Evolutionary conservation across 176 grass and related monocot genomes (phyloP).

Genomic region (Alloteropsis semialata): DNA sequence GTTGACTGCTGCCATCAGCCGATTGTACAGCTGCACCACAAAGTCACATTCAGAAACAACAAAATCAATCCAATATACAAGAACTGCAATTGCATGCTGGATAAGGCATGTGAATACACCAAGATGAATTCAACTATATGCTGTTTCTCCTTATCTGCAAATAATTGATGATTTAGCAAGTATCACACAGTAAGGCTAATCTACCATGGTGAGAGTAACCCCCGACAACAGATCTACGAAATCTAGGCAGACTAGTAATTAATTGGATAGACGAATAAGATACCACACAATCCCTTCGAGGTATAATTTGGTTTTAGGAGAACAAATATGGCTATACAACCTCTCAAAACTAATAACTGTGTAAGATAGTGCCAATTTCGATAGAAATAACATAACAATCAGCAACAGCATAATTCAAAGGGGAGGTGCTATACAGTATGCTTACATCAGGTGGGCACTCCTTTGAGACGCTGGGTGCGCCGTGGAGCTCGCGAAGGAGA

Average conservation of each 20-base stretch:
- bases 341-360: not conserved
- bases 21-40: constrained; percentile 61
- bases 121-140: not conserved
- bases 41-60: constrained; percentile 4
- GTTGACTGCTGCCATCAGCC: constrained; percentile 60
- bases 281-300: not conserved
- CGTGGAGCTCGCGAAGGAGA: constrained; percentile 62
- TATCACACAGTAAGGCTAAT: not conserved
- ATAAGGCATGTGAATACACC: not conserved
- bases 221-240: not conserved
- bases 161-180: not conserved
- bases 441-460: constrained; percentile 89
- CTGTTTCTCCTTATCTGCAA: not conserved
- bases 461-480: constrained; percentile 49
- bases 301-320: not conserved
- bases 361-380: not conserved
- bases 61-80: constrained; percentile 7
- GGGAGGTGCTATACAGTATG: not conserved
- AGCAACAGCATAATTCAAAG: not conserved
- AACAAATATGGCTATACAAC: not conserved
- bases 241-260: not conserved
- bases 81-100: constrained; percentile 10
- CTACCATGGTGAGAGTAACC: not conserved
- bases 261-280: not conserved
- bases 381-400: not conserved